Base-by-base conservation (phyloP, 2,329 filamentous ascomycete species). In the Neoarthrinium moseri region DNA sequence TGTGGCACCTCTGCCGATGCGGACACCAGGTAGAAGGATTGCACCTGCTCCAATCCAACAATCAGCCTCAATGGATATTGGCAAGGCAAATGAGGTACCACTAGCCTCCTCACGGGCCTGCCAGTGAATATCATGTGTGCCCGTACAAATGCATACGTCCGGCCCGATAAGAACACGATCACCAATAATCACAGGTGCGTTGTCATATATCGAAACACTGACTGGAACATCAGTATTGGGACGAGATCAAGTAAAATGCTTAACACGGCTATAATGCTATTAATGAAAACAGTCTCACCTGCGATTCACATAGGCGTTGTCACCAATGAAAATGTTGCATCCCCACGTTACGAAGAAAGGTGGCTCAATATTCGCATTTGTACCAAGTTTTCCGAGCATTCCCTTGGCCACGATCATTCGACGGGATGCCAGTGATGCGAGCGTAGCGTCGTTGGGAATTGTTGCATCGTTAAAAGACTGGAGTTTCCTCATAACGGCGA, bases 261-360 rank as follows among this genome's bases (percentile, higher is more conserved):
- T 13, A 12, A n/a, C n/a, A n/a, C n/a, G n/a, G n/a, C n/a, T n/a
- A n/a, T n/a, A n/a, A n/a, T n/a, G n/a, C n/a, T n/a, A n/a, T n/a
- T n/a, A 33, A 18, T n/a, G 5, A 7, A 10, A 38, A 55, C 20
- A 4, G 33, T 10, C 35, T 21, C 43, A 69, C 67, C 76, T 77
- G 60, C 80, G 81, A 53, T 83, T 83, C 34, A 80, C 71, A 54
- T 86, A 88, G 57, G 84, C 84, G n/a, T 73, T 68, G 34, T 78
- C 69, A 6, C 83, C 83, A 1, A 86, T 68, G 6, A 66, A 72
- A 51, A 86, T 76, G 55, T 87, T 87, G 59, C 78, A 79, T 2
- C 83, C 84, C 48, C 87, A 86, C 58, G 87, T 83, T 24, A 85
- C 70, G 27, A 70, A 71, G 45, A 87, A 69, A 0, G 83, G 81